phyloP scores from a whole-genome alignment of 2,329 filamentous ascomycete genomes.

The Dissoconium aciculare region DNA sequence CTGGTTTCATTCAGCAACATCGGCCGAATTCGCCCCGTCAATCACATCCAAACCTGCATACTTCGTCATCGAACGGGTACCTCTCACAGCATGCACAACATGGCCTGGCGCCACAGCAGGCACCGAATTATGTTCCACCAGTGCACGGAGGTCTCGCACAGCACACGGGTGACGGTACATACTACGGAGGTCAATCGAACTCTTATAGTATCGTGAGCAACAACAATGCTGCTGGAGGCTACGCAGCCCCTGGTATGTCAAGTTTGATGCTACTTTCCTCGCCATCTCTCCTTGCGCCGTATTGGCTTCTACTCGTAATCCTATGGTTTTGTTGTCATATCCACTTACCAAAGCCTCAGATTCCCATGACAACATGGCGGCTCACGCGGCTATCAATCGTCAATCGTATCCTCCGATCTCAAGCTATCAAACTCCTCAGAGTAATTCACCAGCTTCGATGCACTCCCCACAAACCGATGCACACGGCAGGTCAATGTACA shows the following conservation, averaged over 20 bases:
- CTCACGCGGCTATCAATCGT: conserved; percentile 46
- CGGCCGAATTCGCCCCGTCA: conserved; percentile 50
- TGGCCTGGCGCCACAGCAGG: conserved; percentile 29
- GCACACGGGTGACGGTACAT: conserved; percentile 51
- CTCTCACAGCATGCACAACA: conserved; percentile 52
- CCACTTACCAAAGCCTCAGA: conserved; percentile 49
- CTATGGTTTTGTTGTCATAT: conserved; percentile 11
- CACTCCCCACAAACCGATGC: conserved; percentile 86
- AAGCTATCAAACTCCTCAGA: conserved; percentile 79
- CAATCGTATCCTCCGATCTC: conserved; percentile 63
- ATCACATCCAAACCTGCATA: conserved; percentile 42
- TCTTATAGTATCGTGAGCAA: conserved; percentile 75
- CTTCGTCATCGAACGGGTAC: conserved; percentile 44
- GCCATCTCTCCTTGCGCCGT: conserved; percentile 1
- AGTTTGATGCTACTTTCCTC: conserved; percentile 1
- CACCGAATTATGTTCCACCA: conserved; percentile 51
- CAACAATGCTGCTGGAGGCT: conserved; percentile 65
- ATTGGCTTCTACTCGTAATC: background rate
- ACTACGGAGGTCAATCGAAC: conserved; percentile 65
- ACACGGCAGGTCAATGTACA: conserved; percentile 69
- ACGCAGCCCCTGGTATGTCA: conserved; percentile 68
- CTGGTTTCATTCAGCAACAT: conserved; percentile 56
- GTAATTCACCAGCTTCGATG: conserved; percentile 85
- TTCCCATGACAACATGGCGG: conserved; percentile 54
- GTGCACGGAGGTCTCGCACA: conserved; percentile 48